phyloP scores from a whole-genome alignment of 768 basidiomycete species.

The Gloeopeniophorella convolvens region DNA sequence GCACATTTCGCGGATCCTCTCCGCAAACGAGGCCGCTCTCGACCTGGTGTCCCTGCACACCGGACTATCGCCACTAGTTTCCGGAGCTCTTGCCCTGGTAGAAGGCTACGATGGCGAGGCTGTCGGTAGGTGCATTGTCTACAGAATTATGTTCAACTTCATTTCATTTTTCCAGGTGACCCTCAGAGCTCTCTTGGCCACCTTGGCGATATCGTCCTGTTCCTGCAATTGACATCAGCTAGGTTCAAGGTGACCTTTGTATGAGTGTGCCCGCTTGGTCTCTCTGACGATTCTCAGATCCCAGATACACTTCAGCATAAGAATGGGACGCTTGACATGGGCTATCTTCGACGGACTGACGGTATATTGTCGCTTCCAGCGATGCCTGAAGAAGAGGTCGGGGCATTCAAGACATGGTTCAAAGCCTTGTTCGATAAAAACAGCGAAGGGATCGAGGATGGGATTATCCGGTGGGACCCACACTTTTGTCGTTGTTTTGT shows the following conservation, averaged over 20 bases:
- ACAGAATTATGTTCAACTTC: neutral
- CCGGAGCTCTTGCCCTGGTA: conserved; percentile 52
- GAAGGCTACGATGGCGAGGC: conserved; percentile 76
- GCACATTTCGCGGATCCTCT: conserved; percentile 62
- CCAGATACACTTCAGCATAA: conserved; percentile 43
- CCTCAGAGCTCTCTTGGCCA: conserved; percentile 78
- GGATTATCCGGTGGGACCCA: conserved; percentile 37
- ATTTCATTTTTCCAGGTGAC: conserved; percentile 46
- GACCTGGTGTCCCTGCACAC: conserved; percentile 67
- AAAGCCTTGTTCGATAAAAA: conserved; percentile 71
- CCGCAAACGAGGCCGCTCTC: conserved; percentile 48
- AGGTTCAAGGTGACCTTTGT: conserved; percentile 50
- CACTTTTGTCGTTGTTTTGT: neutral
- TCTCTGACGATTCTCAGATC: conserved; percentile 34
- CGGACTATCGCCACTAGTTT: conserved; percentile 57
- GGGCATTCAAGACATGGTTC: conserved; percentile 47
- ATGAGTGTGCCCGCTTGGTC: neutral
- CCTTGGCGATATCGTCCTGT: conserved; percentile 73
- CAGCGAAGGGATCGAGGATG: conserved; percentile 82
- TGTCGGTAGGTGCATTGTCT: conserved; percentile 50
- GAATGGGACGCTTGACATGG: conserved; percentile 39
- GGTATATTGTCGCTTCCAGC: conserved; percentile 36
- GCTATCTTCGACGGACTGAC: conserved; percentile 46
- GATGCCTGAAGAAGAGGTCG: conserved; percentile 34
- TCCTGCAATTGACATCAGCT: conserved; percentile 57